These are phyloP conservation scores for Phaeoacremonium minimum DNA, from an alignment of 2,329 filamentous ascomycete genomes.

Conservation along the genomic window DNA sequence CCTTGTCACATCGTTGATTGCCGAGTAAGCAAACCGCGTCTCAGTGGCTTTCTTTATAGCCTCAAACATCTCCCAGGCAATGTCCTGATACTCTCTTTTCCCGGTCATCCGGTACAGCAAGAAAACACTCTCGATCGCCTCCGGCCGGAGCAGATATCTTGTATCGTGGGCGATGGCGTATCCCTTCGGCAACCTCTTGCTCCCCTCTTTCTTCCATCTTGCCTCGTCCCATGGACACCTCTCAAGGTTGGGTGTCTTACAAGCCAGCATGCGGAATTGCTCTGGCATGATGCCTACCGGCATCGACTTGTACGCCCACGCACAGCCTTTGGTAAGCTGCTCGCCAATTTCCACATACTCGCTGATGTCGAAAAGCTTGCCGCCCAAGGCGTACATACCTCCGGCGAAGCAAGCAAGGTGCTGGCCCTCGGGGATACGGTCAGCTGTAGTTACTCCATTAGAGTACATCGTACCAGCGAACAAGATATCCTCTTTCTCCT, in stretches of 20 bases:
- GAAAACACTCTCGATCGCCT: constrained; percentile 49
- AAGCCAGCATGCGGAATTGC: constrained; percentile 26
- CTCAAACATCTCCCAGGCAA: constrained; percentile 45
- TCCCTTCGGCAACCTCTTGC: constrained; percentile 40
- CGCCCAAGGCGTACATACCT: constrained; percentile 37
- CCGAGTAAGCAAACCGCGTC: constrained; percentile 37
- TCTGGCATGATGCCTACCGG: constrained; percentile 52
- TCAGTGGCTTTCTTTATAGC: constrained; percentile 34
- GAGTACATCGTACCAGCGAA: constrained; percentile 42
- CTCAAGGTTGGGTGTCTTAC: constrained; percentile 27
- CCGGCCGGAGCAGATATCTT: constrained; percentile 39
- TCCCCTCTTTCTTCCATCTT: constrained; percentile 20
- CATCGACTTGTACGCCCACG: constrained; percentile 48
- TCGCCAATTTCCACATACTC: constrained; percentile 39
- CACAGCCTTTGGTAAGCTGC: constrained; percentile 46
- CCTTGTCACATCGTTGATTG: constrained; percentile 30
- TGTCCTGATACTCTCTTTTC: constrained; percentile 34
- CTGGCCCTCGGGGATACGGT: constrained; percentile 30
- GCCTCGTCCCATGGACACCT: constrained; percentile 49
- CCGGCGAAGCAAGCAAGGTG: constrained; percentile 37
- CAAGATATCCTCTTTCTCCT: constrained; percentile 49
- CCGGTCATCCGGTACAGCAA: constrained; percentile 48
- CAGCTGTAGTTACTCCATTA: constrained; percentile 15
- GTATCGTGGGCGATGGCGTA: constrained; percentile 50
- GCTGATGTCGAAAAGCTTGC: constrained; percentile 25